Conservation (phyloP, 495 filamentous ascomycete species). For the Penicillium turbatum region DNA sequence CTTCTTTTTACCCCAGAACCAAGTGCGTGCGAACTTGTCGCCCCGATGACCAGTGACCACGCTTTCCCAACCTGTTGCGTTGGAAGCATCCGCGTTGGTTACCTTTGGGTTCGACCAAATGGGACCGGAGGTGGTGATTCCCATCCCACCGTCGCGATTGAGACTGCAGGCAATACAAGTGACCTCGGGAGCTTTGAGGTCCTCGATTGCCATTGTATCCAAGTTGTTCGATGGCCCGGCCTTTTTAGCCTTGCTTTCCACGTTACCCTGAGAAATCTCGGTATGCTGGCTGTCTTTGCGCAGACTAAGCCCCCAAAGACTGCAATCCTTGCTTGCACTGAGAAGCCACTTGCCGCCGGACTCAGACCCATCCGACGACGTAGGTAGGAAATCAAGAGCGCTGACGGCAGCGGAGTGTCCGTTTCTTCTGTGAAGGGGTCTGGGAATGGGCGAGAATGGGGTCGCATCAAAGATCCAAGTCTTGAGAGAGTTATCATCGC, state of each 20-base stretch:
- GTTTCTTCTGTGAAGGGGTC: conserved; percentile 75
- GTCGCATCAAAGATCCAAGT: conserved; percentile 92
- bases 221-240: conserved; percentile 53
- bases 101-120: conserved; percentile 71
- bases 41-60: conserved; percentile 89
- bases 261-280: conserved; percentile 83
- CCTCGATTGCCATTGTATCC: conserved; percentile 52
- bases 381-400: conserved; percentile 73
- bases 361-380: conserved; percentile 84
- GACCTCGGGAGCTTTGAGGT: conserved; percentile 83
- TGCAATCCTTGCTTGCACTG: conserved; percentile 80
- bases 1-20: conserved; percentile 95
- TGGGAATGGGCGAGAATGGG: conserved; percentile 77
- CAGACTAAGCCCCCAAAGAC: conserved; percentile 92
- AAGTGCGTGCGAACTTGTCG: conserved; percentile 81
- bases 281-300: conserved; percentile 91
- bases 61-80: conserved; percentile 90
- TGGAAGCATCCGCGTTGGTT: conserved; percentile 55
- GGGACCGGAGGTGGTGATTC: conserved; percentile 61
- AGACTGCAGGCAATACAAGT: conserved; percentile 85
- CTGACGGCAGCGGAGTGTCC: conserved; percentile 86
- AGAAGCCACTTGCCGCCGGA: conserved; percentile 89
- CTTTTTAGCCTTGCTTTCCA: conserved; percentile 81
- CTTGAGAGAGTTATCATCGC: conserved; percentile 87
- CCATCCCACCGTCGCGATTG: conserved; percentile 90